Percentiles rank a stretch among this genome's conserved stretches.
phyloP scores from a whole-genome alignment of 495 filamentous ascomycete species.

The Penicillium ucsense region DNA sequence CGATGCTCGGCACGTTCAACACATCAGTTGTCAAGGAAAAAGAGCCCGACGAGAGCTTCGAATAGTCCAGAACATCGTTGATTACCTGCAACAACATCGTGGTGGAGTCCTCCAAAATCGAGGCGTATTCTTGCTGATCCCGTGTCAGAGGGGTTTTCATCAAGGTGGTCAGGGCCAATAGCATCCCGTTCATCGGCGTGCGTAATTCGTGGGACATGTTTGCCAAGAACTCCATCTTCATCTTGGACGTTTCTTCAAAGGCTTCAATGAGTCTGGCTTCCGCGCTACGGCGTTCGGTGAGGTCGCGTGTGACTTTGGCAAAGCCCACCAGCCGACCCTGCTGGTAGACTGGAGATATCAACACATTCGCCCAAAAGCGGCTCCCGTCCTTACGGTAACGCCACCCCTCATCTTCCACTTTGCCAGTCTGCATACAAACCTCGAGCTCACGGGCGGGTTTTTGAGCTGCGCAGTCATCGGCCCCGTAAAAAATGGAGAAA shows the following conservation, averaged over 20 bases:
- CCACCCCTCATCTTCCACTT: slow-evolving; percentile 58
- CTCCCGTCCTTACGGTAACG: slow-evolving; percentile 52
- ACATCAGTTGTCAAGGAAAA: slow-evolving; percentile 71
- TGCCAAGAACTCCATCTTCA: slow-evolving; percentile 60
- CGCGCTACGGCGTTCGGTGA: slow-evolving; percentile 51
- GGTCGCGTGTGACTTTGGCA: slow-evolving; percentile 54
- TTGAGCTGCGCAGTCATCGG: slow-evolving; percentile 38
- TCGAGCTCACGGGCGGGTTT: slow-evolving; percentile 50
- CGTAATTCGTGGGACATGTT: slow-evolving; percentile 90
- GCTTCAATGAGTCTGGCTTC: slow-evolving; percentile 49
- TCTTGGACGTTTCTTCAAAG: slow-evolving; percentile 54
- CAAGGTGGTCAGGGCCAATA: slow-evolving; percentile 62
- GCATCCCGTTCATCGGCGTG: slow-evolving; percentile 70
- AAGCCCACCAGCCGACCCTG: slow-evolving; percentile 51
- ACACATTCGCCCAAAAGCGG: slow-evolving; percentile 59
- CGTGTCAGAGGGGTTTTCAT: slow-evolving; percentile 54
- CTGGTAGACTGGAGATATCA: slow-evolving; percentile 52
- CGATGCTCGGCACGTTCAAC: slow-evolving; percentile 49
- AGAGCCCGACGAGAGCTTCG: slow-evolving; percentile 77
- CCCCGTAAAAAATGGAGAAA: slow-evolving; percentile 53
- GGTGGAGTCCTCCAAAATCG: slow-evolving; percentile 71
- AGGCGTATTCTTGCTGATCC: slow-evolving; percentile 64
- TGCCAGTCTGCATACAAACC: slow-evolving; percentile 48
- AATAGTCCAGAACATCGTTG: slow-evolving; percentile 84
- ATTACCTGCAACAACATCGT: slow-evolving; percentile 79